Evolutionary conservation across 495 filamentous ascomycete genomes (phyloP).

Genomic region (Neurospora sp.): DNA sequence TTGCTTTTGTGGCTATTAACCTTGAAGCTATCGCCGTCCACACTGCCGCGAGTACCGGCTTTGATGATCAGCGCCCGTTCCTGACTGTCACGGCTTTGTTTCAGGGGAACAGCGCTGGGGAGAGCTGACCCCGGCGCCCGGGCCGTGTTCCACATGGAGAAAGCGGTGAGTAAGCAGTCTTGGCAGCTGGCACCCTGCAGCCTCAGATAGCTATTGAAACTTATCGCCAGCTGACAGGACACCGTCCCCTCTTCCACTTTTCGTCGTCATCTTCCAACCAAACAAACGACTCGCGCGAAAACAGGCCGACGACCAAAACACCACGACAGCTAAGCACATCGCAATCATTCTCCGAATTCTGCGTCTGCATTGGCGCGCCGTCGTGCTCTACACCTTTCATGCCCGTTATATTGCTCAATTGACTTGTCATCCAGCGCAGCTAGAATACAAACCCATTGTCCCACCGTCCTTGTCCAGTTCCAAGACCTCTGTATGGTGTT

Average conservation of each 20-base stretch:
- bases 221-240: not conserved
- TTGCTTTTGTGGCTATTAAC: not conserved
- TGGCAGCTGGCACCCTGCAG: not conserved
- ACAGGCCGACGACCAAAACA: not conserved
- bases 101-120: not conserved
- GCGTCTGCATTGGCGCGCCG: not conserved
- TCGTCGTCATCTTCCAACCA: not conserved
- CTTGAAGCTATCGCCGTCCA: too few relatives aligned
- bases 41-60: too few relatives aligned
- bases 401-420: not conserved
- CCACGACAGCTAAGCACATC: not conserved
- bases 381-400: not conserved
- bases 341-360: not conserved
- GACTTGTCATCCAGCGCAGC: not conserved
- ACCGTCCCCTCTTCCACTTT: not conserved
- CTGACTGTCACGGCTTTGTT: not conserved
- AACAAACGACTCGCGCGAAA: not conserved
- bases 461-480: not conserved
- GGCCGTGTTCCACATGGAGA: not conserved
- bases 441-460: not conserved
- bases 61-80: too few relatives aligned
- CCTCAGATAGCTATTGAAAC: not conserved
- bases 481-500: not conserved
- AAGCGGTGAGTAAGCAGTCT: not conserved
- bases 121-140: too few relatives aligned